A percentile compares a stretch with the other conserved stretches of the same genome.
These are phyloP conservation scores for Exophiala lecanii-corni DNA, from an alignment of 2,329 filamentous ascomycete genomes.

Conservation along the genomic window DNA sequence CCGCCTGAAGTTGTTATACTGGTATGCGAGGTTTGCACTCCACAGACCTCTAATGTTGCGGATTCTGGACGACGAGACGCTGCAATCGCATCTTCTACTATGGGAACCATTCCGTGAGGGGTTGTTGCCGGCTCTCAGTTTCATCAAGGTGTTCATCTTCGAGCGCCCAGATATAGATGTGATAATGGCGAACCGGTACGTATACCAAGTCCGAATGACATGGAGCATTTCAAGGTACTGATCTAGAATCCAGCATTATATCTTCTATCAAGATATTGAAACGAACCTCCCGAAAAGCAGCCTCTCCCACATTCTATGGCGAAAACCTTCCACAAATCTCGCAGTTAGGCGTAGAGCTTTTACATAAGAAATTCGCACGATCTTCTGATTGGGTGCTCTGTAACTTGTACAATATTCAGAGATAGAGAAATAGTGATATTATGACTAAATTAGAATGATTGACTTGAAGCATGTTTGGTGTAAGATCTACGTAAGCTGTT, in stretches of 20 bases:
- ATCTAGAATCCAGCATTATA: neutral
- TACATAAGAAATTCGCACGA: neutral
- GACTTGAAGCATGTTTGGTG: no score
- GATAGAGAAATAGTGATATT: no score
- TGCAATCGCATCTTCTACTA: neutral
- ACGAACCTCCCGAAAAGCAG: neutral
- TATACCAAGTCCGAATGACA: neutral
- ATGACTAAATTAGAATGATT: no score
- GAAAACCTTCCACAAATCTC: neutral
- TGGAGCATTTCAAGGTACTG: neutral
- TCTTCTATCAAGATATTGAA: neutral
- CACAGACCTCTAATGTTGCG: neutral
- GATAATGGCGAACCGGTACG: conserved; percentile 4
- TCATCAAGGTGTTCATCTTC: neutral
- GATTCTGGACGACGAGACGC: neutral
- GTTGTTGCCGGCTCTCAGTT: neutral
- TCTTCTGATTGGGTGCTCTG: conserved; percentile 1
- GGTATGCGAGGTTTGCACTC: conserved; percentile 4
- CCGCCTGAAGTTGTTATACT: conserved; percentile 5
- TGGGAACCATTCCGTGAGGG: neutral
- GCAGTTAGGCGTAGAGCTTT: neutral
- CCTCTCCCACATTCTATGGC: neutral
- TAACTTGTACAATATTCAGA: neutral
- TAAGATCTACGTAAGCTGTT: no score
- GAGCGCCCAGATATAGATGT: conserved; percentile 3